Conservation (phyloP, 371 early-diverging fungal genomes). For the Rhizopus microsporus region DNA sequence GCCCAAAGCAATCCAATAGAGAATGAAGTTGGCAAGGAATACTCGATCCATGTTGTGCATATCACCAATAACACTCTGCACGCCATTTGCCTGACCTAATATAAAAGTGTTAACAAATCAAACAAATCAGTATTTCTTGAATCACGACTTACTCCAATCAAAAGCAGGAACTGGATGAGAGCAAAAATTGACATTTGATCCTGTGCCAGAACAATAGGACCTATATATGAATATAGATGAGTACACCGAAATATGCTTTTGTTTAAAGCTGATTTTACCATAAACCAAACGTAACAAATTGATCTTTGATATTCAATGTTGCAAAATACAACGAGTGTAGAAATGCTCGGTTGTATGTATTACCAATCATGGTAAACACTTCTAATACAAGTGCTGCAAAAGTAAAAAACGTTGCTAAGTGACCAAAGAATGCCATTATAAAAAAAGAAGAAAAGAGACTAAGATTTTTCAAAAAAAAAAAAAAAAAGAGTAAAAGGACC, state of each 20-base stretch:
- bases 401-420: constrained; percentile 44
- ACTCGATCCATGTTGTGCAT: constrained; percentile 7
- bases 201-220: constrained; percentile 40
- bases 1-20: constrained; percentile 35
- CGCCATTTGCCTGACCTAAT: constrained; percentile 3
- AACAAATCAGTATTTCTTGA: neutral
- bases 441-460: constrained; percentile 5
- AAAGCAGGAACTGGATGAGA: constrained; percentile 41
- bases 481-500: neutral
- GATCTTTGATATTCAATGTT: constrained; percentile 16
- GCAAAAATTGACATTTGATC: constrained; percentile 23
- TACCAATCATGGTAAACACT: constrained; percentile 46
- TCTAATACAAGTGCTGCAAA: constrained; percentile 48
- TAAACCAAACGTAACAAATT: constrained; percentile 39
- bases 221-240: constrained; percentile 12
- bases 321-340: constrained; percentile 43
- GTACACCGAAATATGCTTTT: neutral
- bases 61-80: constrained; percentile 6
- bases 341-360: constrained; percentile 42
- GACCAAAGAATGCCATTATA: constrained; percentile 21
- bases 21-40: constrained; percentile 34
- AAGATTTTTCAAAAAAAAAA: neutral
- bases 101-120: neutral
- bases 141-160: constrained; percentile 35
- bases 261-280: constrained; percentile 25